Conservation (phyloP, 257 asterid genomes). For the Solanum chilense region DNA sequence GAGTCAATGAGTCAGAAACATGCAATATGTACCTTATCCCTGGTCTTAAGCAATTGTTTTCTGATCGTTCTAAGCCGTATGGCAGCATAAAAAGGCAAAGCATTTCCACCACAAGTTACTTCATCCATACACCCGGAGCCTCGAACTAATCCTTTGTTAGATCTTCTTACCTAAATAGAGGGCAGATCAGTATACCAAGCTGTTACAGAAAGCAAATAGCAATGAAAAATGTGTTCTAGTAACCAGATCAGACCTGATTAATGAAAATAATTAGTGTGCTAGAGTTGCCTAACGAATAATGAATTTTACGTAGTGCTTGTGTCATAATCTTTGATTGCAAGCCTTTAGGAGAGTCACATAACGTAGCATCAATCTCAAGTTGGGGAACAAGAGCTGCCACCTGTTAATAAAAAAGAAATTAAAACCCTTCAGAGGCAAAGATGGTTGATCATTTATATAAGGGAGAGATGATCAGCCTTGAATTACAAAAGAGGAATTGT, state of each 20-base stretch:
- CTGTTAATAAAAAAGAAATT: conserved; percentile 30
- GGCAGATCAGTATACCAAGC: background rate
- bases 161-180: conserved; percentile 54
- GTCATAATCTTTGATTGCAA: conserved; percentile 67
- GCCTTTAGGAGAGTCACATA: conserved; percentile 38
- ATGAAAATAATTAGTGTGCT: conserved; percentile 70
- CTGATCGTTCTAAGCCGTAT: conserved; percentile 75
- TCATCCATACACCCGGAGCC: conserved; percentile 54
- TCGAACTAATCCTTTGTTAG: conserved; percentile 29
- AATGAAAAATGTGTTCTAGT: background rate
- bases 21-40: conserved; percentile 38
- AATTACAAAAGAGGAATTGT: background rate
- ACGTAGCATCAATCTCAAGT: conserved; percentile 46
- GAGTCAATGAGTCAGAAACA: background rate
- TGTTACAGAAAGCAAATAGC: background rate
- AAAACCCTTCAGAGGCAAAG: background rate
- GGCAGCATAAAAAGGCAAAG: conserved; percentile 89
- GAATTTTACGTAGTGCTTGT: conserved; percentile 79
- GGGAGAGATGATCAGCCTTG: background rate
- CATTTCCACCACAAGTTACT: conserved; percentile 95
- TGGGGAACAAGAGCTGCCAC: conserved; percentile 98
- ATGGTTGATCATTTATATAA: background rate
- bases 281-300: conserved; percentile 76
- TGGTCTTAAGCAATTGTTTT: conserved; percentile 51
- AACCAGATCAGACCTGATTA: conserved; percentile 60